Base-by-base conservation (phyloP, 805 yeast species). In the Kluyveromyces nonfermentans region DNA sequence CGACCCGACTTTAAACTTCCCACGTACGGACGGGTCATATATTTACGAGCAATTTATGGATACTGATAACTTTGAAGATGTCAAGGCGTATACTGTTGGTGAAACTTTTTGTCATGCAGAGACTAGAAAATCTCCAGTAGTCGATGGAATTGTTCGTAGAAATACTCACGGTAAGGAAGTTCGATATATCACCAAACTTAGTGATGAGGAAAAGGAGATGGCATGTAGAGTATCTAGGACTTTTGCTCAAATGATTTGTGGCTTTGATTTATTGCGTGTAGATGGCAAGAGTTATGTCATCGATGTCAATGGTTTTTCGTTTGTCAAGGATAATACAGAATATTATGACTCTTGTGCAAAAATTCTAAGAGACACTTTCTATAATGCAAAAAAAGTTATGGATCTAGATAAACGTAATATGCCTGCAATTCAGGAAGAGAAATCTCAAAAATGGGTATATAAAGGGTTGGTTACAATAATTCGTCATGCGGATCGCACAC, bases 401-500 rank as follows among this genome's bases (percentile, higher is more conserved):
- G 72, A 69, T 46, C 60, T 62, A 42, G 66, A 63, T 41, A 67
- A 65, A 51, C 59, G 60, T 45, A 60, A 55, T 37, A 49, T 68
- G 7, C 68, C 69, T 18, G 50, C 54, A 14, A 55, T 63, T 36
- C 56, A 63, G 49, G 67, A 68, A 52, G 68, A 70, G 46, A 63
- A 68, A 53, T 54, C 68, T 33, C 96, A 90, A 60, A 90, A 90
- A 65, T 93, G 99, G 99, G 86, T 85, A 5, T 82, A 93, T 64
- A 93, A 93, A 64, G 97, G 97, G 15, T 69, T 85, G 66, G 95
- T 93, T 9, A 74, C 84, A 15, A 94, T 90, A 22, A 82, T 93
- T 43, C 78, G 99, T 54, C 99, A 93, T 64, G 99, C 97, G 7
- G 99, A 93, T 62, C 77, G 99, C 61, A 93, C 99, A 0, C 99